These are phyloP conservation scores for Perilla frutescens DNA, from an alignment of 257 asterid genomes.

Conservation along the genomic window DNA sequence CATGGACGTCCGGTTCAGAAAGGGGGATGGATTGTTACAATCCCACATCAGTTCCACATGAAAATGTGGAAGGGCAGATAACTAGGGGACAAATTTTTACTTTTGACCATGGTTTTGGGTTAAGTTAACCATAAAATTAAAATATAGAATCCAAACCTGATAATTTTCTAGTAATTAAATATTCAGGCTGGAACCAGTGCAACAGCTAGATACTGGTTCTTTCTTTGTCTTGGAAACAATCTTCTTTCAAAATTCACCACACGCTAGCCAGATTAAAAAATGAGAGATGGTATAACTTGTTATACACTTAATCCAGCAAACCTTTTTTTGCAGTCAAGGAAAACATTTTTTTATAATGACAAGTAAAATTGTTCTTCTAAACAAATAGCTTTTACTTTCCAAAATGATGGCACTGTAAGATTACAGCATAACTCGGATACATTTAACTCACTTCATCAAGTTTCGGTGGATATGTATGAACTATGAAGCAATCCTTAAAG, in stretches of 20 bases:
- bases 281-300: neutral
- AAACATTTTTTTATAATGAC: neutral
- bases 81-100: too few relatives aligned
- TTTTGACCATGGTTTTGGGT: too few relatives aligned
- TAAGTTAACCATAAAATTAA: neutral
- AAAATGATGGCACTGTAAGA: neutral
- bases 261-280: constrained; percentile 1
- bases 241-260: neutral
- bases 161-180: neutral
- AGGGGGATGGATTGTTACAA: too few relatives aligned
- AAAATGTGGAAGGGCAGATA: too few relatives aligned
- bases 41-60: too few relatives aligned
- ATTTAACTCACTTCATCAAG: neutral
- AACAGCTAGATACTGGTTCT: neutral
- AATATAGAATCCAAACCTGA: constrained; percentile 12
- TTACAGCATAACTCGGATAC: neutral
- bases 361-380: neutral
- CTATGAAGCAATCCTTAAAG: neutral
- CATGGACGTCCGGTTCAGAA: too few relatives aligned
- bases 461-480: neutral
- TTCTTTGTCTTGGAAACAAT: neutral
- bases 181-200: neutral
- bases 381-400: neutral
- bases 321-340: neutral
- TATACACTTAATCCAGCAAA: neutral